These are phyloP conservation scores for Pythium oligandrum DNA, from an alignment of 352 stramenopile genomes.

Conservation along the genomic window DNA sequence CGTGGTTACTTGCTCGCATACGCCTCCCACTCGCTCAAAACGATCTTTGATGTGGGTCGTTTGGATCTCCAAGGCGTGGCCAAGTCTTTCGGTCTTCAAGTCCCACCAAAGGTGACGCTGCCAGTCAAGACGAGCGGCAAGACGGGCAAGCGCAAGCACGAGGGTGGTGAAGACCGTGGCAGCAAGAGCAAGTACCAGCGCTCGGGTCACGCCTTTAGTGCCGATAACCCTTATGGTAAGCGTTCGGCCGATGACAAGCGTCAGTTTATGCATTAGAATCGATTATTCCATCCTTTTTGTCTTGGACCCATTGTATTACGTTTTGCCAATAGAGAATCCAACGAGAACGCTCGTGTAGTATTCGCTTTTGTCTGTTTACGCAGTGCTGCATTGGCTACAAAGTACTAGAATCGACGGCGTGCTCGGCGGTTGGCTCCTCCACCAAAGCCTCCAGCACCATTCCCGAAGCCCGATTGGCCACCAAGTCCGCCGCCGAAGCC, in stretches of 20 bases:
- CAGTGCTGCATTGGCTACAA: background rate
- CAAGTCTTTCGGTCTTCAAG: slow-evolving; percentile 96
- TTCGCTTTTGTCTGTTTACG: too few species aligned
- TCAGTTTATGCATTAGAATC: slow-evolving; percentile 88
- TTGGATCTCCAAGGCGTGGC: slow-evolving; percentile 96
- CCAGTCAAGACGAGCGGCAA: slow-evolving; percentile 83
- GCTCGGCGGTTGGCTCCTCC: background rate
- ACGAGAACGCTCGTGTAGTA: too few species aligned
- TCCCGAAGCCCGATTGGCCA: background rate
- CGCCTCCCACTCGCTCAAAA: slow-evolving; percentile 96
- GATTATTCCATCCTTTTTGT: slow-evolving; percentile 2
- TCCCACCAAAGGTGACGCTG: slow-evolving; percentile 96
- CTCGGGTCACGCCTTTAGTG: slow-evolving; percentile 95
- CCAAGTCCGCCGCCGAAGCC: slow-evolving; percentile 2
- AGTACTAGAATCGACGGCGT: background rate
- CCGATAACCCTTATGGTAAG: slow-evolving; percentile 97
- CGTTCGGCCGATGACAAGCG: slow-evolving; percentile 84
- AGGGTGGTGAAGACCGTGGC: slow-evolving; percentile 34
- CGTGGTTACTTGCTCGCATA: slow-evolving; percentile 97
- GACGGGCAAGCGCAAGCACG: slow-evolving; percentile 61
- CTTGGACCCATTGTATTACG: background rate
- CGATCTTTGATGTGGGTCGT: slow-evolving; percentile 98
- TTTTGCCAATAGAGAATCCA: too few species aligned
- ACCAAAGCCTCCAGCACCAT: background rate
- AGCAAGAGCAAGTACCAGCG: slow-evolving; percentile 58